Evolutionary conservation across 495 filamentous ascomycete species (phyloP).

Genomic region (Podospora fimiseda): DNA sequence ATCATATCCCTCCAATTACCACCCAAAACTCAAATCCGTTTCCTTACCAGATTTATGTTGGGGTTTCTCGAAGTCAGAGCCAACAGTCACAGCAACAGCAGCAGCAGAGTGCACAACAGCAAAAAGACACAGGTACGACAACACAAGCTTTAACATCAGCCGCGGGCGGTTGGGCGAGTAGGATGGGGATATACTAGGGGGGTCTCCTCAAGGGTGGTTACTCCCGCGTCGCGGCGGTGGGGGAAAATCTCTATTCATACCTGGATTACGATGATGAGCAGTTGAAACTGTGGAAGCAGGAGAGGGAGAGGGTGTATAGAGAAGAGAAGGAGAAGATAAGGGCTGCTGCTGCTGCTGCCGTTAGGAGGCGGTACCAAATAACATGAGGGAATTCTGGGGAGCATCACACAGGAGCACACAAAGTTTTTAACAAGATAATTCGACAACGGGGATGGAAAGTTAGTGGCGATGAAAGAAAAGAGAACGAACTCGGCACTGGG

Average conservation of each 20-base stretch:
- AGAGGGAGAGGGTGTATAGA: too few relatives aligned
- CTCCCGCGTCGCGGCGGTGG: not conserved
- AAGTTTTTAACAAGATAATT: too few relatives aligned
- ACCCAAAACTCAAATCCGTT: conserved; percentile 92
- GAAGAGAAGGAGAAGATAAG: too few relatives aligned
- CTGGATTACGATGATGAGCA: not conserved
- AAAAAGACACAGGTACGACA: conserved; percentile 14
- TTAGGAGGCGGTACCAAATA: too few relatives aligned
- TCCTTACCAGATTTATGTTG: conserved; percentile 84
- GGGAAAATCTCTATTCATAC: not conserved
- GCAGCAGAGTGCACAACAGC: conserved; percentile 9
- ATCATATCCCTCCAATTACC: conserved; percentile 96
- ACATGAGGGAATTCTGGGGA: too few relatives aligned
- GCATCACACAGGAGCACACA: too few relatives aligned
- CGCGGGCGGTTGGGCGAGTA: conserved; percentile 63
- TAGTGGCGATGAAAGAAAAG: too few relatives aligned
- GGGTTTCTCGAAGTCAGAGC: not conserved
- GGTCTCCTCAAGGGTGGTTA: not conserved
- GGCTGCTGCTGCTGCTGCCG: too few relatives aligned
- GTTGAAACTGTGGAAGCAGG: too few relatives aligned
- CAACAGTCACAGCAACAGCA: not conserved
- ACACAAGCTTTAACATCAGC: not conserved
- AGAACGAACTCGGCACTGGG: too few relatives aligned
- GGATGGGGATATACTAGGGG: conserved; percentile 67
- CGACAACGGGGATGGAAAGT: too few relatives aligned